Percentiles rank a stretch among this genome's conserved stretches.
Conservation (phyloP, 75 land plant species). For the Picea glauca region DNA sequence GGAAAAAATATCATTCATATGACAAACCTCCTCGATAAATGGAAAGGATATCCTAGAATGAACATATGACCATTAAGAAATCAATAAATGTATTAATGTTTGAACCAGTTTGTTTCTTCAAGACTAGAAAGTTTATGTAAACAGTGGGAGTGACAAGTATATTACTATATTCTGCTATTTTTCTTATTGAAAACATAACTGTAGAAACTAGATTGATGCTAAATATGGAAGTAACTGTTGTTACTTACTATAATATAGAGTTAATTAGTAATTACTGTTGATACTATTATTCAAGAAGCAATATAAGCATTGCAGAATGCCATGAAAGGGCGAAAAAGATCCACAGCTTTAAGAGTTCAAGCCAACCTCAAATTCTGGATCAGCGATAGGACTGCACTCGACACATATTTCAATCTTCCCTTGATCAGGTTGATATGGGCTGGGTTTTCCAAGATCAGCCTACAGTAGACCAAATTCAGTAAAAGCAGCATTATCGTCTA, state of each 20-base stretch:
- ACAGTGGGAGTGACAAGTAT: too few relatives aligned
- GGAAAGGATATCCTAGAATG: not conserved
- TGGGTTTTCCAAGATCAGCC: constrained; percentile 97
- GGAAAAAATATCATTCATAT: constrained; percentile 7
- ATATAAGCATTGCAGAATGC: too few relatives aligned
- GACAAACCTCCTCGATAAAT: constrained; percentile 8
- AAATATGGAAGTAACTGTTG: too few relatives aligned
- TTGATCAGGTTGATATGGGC: constrained; percentile 57
- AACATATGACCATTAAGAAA: not conserved
- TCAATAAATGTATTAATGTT: not conserved
- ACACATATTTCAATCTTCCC: constrained; percentile 71
- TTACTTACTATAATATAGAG: too few relatives aligned
- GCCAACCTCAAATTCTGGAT: constrained; percentile 85
- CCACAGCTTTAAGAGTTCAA: not conserved
- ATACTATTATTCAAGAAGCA: too few relatives aligned
- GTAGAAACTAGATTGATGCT: too few relatives aligned
- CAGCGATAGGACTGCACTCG: constrained; percentile 92
- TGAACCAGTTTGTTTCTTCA: too few relatives aligned
- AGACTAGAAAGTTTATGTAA: too few relatives aligned
- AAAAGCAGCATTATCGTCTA: not conserved
- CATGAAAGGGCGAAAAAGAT: not conserved
- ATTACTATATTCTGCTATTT: too few relatives aligned
- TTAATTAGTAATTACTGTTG: too few relatives aligned
- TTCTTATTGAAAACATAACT: too few relatives aligned
- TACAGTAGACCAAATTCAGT: constrained; percentile 19